Evolutionary conservation across 2,329 filamentous ascomycete species (phyloP), one percentile per base, ranked within the genome.

Genomic region (Harringtonia aguacate): DNA sequence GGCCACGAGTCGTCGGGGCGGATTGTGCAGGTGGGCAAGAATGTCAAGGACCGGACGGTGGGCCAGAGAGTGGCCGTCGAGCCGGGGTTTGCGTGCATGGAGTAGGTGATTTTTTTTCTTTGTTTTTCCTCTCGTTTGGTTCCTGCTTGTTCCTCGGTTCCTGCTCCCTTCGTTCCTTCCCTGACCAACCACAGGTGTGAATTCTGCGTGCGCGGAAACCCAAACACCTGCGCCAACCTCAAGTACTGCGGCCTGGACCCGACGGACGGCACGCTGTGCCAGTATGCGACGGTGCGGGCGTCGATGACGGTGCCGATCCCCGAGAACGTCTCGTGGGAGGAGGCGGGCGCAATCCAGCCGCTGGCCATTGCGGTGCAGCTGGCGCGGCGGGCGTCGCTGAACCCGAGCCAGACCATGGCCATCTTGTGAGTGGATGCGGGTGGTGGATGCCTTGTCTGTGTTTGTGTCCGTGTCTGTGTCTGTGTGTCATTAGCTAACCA

Each of bases 291-390:
- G 2, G 55, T 52, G 39, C 41, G 35, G 54, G 65, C 14, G 60
- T 83, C 41, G 76, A 79, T 15, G 77, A 81, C 55, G 75, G 80
- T 81, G 55, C 78, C 79, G 58, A 67, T 84, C 2, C 78, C 80
- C 0, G 70, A 74, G 20, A 59, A 61, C 34, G 68, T 84, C 51
- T 69, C 64, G 3, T 59, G 82, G 44, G 74, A 81, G 51, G 77
- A 84, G 55, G 80, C 78, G 28, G 80, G 80, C 4, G 58, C 82
- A 33, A 74, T 84, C 53, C 80, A 84, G 61, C 77, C 77, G 2
- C 66, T 81, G 29, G 68, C 71, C 17, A 75, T 81, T 37, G 77
- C 74, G 0, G 75, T 81, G n/a, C 77, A 81, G 55, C 71, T 79
- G 36, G 70, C 70, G 21, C 65, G 69, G 40, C 71, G 75, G 54